Evolutionary conservation across 495 filamentous ascomycete genomes (phyloP), one percentile per base, ranked within the genome.

Genomic region (Aspergillus kassunensis): DNA sequence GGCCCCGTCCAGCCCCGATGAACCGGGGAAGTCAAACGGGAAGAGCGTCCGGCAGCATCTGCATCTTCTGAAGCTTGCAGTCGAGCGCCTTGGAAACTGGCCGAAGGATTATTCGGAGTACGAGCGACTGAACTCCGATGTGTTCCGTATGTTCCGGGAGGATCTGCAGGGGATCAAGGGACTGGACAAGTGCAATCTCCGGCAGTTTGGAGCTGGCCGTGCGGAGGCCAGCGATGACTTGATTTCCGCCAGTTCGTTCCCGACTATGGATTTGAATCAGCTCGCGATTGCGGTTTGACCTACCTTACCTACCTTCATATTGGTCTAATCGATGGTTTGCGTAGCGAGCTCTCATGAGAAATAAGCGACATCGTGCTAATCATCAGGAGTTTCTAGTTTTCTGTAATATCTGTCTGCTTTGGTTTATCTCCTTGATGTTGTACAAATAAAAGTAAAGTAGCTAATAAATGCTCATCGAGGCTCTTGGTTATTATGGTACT

Each of bases 91-190:
- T 41, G 69, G 69, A 41, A 60, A 63, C 54, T 72, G 67, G 67
- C 69, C 69, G 24, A 72, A 72, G 61, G 67, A 72, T 6, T 69
- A 61, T 44, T 36, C 44, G 9, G 69, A 72, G 53, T 72, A 68
- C 24, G 51, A 69, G 39, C 51, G 53, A 1, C 42, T 59, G 19
- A 59, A 45, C 18, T 13, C 41, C 29, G 56, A 55, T 10, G 15
- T 55, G 34, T 64, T 65, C 51, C 12, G 18, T 9, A 50, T 57
- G 33, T 72, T 64, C 35, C 23, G 15, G 0, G 31, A 59, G 3
- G 67, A 70, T 4, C 54, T 72, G 7, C 42, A 60, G 20, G 68
- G 65, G 6, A 53, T 68, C 6, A 62, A 67, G 20, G 66, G 69
- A 20, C 58, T 72, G 39, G 65, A 72, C 44, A 67, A 66, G 53